Evolutionary conservation across 2,329 filamentous ascomycete genomes (phyloP).

Genomic region (Trichocomaceae sp.): DNA sequence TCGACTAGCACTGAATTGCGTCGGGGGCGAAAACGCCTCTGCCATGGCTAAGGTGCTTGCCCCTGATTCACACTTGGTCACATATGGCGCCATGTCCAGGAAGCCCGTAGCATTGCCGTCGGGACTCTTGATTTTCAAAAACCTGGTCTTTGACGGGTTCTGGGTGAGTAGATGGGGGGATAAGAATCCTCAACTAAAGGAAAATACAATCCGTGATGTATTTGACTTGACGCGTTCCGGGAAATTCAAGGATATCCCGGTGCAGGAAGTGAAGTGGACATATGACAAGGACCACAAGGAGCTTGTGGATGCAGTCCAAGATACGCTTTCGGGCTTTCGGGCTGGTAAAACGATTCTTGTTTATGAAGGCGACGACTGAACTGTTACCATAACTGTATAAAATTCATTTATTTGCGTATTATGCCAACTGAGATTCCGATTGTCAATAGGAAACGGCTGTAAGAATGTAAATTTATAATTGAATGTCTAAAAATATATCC

Average conservation of each 20-base stretch:
- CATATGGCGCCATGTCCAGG: constrained; percentile 91
- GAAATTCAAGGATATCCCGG: constrained; percentile 74
- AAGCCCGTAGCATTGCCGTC: constrained; percentile 77
- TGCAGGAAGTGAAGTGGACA: constrained; percentile 75
- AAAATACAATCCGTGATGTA: constrained; percentile 76
- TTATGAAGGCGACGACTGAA: constrained; percentile 46
- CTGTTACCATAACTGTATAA: neutral
- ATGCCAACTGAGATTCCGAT: neutral
- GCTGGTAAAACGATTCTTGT: constrained; percentile 86
- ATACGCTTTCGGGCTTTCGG: constrained; percentile 75
- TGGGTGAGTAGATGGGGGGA: constrained; percentile 92
- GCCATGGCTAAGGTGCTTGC: constrained; percentile 68
- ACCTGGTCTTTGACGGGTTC: constrained; percentile 83
- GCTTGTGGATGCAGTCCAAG: constrained; percentile 68
- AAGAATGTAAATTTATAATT: neutral
- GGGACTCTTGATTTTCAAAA: constrained; percentile 85
- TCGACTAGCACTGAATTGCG: constrained; percentile 80
- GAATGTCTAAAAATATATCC: neutral
- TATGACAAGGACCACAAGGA: constrained; percentile 68
- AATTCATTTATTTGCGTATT: neutral
- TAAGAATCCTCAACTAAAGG: constrained; percentile 64
- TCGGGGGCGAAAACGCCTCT: constrained; percentile 79
- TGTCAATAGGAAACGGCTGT: neutral
- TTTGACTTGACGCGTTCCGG: constrained; percentile 66
- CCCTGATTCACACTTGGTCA: constrained; percentile 68